These are phyloP conservation scores for Zygosaccharomyces bisporus DNA, from an alignment of 805 yeast species.

Conservation along the genomic window DNA sequence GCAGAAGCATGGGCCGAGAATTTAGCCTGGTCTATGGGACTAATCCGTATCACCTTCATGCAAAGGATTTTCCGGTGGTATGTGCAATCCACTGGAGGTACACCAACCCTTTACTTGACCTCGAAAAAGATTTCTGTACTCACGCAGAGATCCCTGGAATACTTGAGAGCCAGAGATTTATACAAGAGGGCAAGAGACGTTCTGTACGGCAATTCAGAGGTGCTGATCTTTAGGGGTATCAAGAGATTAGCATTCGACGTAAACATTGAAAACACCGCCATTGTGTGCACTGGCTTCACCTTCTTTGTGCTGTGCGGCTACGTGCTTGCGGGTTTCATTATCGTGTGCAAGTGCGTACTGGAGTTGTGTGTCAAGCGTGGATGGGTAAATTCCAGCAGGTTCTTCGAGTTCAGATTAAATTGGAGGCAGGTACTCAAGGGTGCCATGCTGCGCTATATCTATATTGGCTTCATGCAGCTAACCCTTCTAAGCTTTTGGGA, in stretches of 20 bases:
- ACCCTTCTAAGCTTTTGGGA: constrained; percentile 83
- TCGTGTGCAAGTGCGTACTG: constrained; percentile 49
- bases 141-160: constrained; percentile 52
- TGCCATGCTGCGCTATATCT: constrained; percentile 69
- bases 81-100: constrained; percentile 84
- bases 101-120: constrained; percentile 64
- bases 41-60: constrained; percentile 75
- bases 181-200: constrained; percentile 39
- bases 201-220: constrained; percentile 49
- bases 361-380: constrained; percentile 46
- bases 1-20: constrained; percentile 92
- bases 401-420: constrained; percentile 47
- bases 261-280: constrained; percentile 74
- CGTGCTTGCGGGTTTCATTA: constrained; percentile 58
- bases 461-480: constrained; percentile 82
- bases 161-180: constrained; percentile 22
- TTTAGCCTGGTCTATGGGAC: constrained; percentile 92
- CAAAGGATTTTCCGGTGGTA: constrained; percentile 83
- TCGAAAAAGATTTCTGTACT: constrained; percentile 61
- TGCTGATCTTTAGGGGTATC: constrained; percentile 79
- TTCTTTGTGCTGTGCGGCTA: constrained; percentile 77
- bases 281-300: constrained; percentile 83
- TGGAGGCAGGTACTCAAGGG: constrained; percentile 71
- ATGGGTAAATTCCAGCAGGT: constrained; percentile 48
- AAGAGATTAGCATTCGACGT: constrained; percentile 76